Percentiles rank a stretch among this genome's conserved stretches.
These are phyloP conservation scores for Sechiopsis laciniata DNA, from an alignment of 306 rosid genomes.

Conservation along the genomic window DNA sequence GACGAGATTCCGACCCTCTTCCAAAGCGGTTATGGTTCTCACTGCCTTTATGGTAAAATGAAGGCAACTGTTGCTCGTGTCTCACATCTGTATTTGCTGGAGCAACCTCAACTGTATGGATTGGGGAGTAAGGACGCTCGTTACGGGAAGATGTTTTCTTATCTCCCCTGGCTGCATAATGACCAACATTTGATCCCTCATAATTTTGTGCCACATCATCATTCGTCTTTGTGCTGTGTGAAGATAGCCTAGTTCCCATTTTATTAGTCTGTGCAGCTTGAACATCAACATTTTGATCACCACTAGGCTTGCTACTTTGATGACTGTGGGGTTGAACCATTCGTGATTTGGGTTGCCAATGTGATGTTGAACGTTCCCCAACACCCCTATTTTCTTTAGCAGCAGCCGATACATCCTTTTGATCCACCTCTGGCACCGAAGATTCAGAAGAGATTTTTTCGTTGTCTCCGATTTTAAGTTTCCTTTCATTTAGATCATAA, in stretches of 20 bases:
- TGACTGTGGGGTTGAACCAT: slow-evolving; percentile 36
- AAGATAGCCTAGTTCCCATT: background rate
- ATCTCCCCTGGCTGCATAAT: slow-evolving; percentile 50
- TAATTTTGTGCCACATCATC: slow-evolving; percentile 29
- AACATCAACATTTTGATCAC: slow-evolving; percentile 36
- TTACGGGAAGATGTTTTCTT: slow-evolving; percentile 41
- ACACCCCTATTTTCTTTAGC: slow-evolving; percentile 53
- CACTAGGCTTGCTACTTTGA: slow-evolving; percentile 33
- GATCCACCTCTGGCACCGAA: slow-evolving; percentile 40
- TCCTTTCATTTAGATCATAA: slow-evolving; percentile 51
- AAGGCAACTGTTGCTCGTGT: slow-evolving; percentile 49
- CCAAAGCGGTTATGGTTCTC: slow-evolving; percentile 51
- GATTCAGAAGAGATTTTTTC: slow-evolving; percentile 37
- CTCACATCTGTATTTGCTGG: slow-evolving; percentile 41
- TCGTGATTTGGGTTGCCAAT: slow-evolving; percentile 86
- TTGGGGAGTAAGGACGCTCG: slow-evolving; percentile 50
- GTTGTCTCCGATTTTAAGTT: slow-evolving; percentile 28
- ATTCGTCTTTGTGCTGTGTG: slow-evolving; percentile 28
- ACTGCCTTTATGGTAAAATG: slow-evolving; percentile 55
- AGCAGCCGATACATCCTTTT: slow-evolving; percentile 36
- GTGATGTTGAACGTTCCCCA: slow-evolving; percentile 51
- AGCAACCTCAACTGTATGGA: slow-evolving; percentile 35
- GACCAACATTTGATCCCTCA: slow-evolving; percentile 35
- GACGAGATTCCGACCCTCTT: slow-evolving; percentile 56
- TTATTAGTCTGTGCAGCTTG: slow-evolving; percentile 28